Percentiles rank a stretch among this genome's conserved stretches.
Conservation (phyloP, 148 eudicot species). For the Vaccinium darrowii region DNA sequence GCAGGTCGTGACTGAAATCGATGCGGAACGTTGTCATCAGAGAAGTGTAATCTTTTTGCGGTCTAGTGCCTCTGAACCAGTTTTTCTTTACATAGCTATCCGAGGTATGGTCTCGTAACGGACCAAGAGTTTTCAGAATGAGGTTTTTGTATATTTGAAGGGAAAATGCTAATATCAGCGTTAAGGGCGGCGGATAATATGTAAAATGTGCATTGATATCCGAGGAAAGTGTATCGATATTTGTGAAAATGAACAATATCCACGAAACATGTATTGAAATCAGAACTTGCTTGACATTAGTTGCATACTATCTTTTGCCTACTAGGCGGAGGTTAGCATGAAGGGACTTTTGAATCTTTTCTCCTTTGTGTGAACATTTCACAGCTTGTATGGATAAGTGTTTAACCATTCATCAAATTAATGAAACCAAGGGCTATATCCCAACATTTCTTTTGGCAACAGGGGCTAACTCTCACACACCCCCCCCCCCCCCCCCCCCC, state of each 20-base stretch:
- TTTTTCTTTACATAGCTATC: background rate
- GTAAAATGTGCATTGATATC: no score
- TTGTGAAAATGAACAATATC: no score
- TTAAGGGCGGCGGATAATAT: no score
- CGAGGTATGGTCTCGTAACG: background rate
- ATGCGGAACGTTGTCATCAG: background rate
- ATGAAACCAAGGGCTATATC: background rate
- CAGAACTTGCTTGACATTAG: no score
- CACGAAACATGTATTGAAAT: no score
- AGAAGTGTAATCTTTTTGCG: conserved; percentile 12
- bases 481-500: no score
- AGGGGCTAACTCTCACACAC: no score
- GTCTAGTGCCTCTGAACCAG: background rate
- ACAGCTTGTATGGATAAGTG: conserved; percentile 9
- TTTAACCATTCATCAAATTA: conserved; percentile 4
- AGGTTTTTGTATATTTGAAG: conserved; percentile 13
- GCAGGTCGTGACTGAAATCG: conserved; percentile 30
- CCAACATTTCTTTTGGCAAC: background rate
- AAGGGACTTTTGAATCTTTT: conserved; percentile 3
- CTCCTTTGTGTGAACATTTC: background rate
- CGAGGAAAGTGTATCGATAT: no score
- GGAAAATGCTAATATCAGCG: background rate
- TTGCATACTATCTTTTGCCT: no score
- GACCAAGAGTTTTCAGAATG: background rate
- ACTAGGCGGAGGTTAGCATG: no score